Base-by-base conservation (phyloP, 768 basidiomycete genomes). In the Boletellus sp. region DNA sequence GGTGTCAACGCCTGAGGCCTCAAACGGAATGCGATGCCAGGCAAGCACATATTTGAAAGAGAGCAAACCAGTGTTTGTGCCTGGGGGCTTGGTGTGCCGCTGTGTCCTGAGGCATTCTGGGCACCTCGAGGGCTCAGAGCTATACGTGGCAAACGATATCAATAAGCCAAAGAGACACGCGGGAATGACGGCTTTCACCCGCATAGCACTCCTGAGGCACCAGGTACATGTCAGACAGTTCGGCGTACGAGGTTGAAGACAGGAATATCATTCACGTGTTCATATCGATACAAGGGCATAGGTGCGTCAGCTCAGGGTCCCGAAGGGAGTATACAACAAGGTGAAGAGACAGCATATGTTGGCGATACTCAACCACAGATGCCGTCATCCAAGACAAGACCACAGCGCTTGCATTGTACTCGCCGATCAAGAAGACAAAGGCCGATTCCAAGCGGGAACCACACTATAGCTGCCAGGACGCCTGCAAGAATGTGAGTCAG, bases 391-490 rank as follows among this genome's bases (percentile, higher is more conserved):
- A 79, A 49, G 3, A 66, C 37, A 23, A 52, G 40, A 5, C 76
- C 76, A 33, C 78, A 80, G n/a, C 76, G 71, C 22, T 61, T 66
- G 67, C 90, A 93, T 53, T 74, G 76, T 24, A 87, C 84, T 43
- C 75, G 71, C 38, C 85, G 77, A 64, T 93, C 90, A 22, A 93
- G 73, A 9, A 92, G 67, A 59, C 90, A 93, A 6, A 86, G 70
- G 2, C 82, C 87, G 34, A 93, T 76, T 5, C 90, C 90, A 0
- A 91, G 67, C 4, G 90, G 90, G 72, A 93, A 93, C 90, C 88
- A 92, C 51, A 92, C 72, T 22, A 93, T 70, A 4, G 90, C 90
- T 8, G 86, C 86, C n/a, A 93, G 69, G 28, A 92, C 67, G 47
- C 90, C 89, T 90, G 53, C 31, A 43, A 34, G 22, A 8, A 19